These are phyloP conservation scores for Narthecium ossifragum DNA, from an alignment of 106 monocot genomes.

Conservation along the genomic window DNA sequence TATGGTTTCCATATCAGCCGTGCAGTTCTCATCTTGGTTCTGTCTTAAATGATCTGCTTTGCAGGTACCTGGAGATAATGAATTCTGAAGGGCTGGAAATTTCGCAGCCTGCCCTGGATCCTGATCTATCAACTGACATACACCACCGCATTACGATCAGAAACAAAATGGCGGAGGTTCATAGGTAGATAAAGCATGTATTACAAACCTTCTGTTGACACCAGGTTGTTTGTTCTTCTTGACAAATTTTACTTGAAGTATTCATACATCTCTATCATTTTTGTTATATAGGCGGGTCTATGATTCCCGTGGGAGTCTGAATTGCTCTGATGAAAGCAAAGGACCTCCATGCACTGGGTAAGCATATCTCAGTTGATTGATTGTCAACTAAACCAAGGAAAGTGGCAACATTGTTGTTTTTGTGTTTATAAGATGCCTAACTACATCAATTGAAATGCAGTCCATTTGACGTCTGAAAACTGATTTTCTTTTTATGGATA, in stretches of 20 bases:
- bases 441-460: no score
- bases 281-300: slow-evolving; percentile 55
- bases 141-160: slow-evolving; percentile 89
- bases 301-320: slow-evolving; percentile 66
- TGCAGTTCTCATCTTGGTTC: no score
- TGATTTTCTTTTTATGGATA: no score
- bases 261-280: slow-evolving; percentile 7
- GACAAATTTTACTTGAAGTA: neutral
- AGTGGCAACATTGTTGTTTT: no score
- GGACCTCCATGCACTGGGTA: slow-evolving; percentile 98
- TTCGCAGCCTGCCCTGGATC: slow-evolving; percentile 89
- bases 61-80: slow-evolving; percentile 76
- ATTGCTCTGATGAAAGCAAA: slow-evolving; percentile 79
- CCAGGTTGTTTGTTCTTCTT: neutral
- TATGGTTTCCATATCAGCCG: no score
- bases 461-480: no score
- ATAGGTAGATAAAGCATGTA: slow-evolving; percentile 40
- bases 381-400: no score
- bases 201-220: neutral
- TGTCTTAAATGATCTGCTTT: slow-evolving; percentile 2
- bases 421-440: no score
- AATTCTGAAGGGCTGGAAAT: slow-evolving; percentile 83
- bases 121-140: slow-evolving; percentile 53
- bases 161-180: slow-evolving; percentile 60
- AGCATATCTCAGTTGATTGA: no score